Base-by-base conservation (phyloP, 306 rosid genomes). In the Betula pendula region DNA sequence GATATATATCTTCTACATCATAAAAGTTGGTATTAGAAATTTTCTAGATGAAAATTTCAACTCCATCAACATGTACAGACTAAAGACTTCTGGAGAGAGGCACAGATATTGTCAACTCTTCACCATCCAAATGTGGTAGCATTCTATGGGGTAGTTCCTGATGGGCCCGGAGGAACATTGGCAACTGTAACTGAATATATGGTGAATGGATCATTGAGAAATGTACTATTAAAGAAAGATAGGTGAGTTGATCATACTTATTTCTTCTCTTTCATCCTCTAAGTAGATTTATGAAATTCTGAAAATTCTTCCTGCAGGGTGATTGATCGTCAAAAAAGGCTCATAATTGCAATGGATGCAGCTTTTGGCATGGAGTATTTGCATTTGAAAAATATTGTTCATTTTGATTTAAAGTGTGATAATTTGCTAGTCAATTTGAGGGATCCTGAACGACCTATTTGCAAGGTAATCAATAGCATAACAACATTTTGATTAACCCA, bases 281-380 rank as follows among this genome's bases (percentile, higher is more conserved):
- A 50, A 71, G 53, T 35, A 42, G 59, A 70, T 67, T 38, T 68
- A 63, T 29, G 75, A 19, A 80, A 45, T 55, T 38, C 60, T 71
- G 24, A 19, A 78, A 72, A 77, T 77, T 81, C 84, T 69, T 81
- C 67, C 44, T 72, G 75, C 93, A 96, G 99, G 79, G 92, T 92
- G 80, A 90, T 92, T 76, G 98, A 96, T 51, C 94, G 93, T 74
- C 93, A 90, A 73, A 96, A 87, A 79, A 86, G 93, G 90, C 85
- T 96, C 72, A 77, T 88, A 52, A 87, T 96, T 42, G 93, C 96
- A 62, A 92, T 88, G 96, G 98, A 92, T 85, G 92, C 97, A 10
- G 98, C 99, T 77, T 92, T 92, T 38, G 99, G 99, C 74, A 96
- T 96, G 99, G 98, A 96, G 80, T 96, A 96, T 90, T 84, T 96